These are phyloP conservation scores for Sporothrix dimorphospora DNA, from an alignment of 2,329 filamentous ascomycete genomes.

Conservation along the genomic window DNA sequence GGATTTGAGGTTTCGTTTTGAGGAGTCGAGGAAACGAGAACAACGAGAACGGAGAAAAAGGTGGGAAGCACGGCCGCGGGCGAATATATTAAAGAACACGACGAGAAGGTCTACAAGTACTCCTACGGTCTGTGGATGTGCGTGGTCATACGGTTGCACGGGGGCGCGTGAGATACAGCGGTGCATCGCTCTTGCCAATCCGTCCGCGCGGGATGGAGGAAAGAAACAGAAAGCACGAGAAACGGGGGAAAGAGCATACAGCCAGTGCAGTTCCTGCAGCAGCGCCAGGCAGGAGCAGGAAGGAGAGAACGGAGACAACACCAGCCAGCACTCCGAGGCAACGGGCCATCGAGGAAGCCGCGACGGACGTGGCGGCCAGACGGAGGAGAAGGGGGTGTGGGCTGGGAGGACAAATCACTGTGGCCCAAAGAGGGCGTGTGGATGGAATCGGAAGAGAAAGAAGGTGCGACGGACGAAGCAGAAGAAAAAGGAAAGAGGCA, in stretches of 20 bases:
- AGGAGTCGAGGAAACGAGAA: not conserved
- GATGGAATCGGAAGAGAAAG: constrained; percentile 11
- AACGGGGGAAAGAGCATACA: constrained; percentile 10
- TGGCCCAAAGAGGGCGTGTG: not conserved
- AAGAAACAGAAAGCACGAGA: constrained; percentile 3
- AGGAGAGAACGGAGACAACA: not conserved
- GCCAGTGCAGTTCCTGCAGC: constrained; percentile 15
- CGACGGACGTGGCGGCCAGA: not conserved
- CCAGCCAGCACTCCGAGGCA: constrained; percentile 21
- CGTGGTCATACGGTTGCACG: constrained; percentile 18
- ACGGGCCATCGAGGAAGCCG: constrained; percentile 17
- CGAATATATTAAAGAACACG: constrained; percentile 24
- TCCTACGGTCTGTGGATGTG: not conserved
- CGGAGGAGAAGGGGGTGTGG: constrained; percentile 12
- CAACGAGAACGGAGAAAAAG: not conserved
- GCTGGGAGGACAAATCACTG: constrained; percentile 3
- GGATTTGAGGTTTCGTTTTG: constrained; percentile 8
- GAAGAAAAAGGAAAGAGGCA: not conserved
- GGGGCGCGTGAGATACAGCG: constrained; percentile 4
- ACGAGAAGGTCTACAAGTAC: constrained; percentile 11
- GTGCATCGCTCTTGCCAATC: constrained; percentile 18
- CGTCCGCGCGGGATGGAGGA: constrained; percentile 4
- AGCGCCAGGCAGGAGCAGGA: constrained; percentile 12
- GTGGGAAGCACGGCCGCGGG: constrained; percentile 21
- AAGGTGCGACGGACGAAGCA: constrained; percentile 10